These are phyloP conservation scores for Excoecaria agallocha DNA, from an alignment of 345 rosid genomes.

Conservation along the genomic window DNA sequence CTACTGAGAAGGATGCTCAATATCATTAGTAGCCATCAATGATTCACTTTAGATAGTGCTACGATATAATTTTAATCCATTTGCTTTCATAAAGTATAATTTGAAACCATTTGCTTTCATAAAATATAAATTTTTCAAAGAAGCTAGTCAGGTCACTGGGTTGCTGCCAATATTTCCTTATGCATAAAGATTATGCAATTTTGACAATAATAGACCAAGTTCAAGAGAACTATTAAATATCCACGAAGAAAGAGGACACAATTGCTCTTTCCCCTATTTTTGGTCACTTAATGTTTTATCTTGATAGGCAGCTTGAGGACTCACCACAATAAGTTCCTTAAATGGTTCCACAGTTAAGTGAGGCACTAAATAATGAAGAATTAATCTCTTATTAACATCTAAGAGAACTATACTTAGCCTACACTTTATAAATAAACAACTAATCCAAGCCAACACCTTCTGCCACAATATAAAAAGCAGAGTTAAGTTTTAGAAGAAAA, in stretches of 20 bases:
- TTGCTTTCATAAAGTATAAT: neutral
- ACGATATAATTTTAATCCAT: neutral
- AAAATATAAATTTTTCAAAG: neutral
- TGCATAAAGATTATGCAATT: neutral
- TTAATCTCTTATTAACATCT: neutral
- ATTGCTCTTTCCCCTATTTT: neutral
- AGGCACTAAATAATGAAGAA: neutral
- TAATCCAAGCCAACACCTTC: neutral
- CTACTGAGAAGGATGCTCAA: neutral
- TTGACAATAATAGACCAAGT: neutral
- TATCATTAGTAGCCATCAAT: neutral
- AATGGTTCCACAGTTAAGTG: neutral
- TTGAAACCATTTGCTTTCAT: neutral
- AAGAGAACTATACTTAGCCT: neutral
- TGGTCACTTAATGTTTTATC: neutral
- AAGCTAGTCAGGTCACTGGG: neutral
- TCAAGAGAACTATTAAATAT: neutral
- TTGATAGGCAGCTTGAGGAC: neutral
- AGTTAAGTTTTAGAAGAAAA: neutral
- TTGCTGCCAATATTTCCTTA: neutral
- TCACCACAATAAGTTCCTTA: neutral
- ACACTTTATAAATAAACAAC: neutral
- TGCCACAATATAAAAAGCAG: neutral
- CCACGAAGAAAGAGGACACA: neutral
- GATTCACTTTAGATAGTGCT: neutral